These are phyloP conservation scores for Lachnellula hyalina DNA, from an alignment of 2,329 filamentous ascomycete genomes.

Conservation along the genomic window DNA sequence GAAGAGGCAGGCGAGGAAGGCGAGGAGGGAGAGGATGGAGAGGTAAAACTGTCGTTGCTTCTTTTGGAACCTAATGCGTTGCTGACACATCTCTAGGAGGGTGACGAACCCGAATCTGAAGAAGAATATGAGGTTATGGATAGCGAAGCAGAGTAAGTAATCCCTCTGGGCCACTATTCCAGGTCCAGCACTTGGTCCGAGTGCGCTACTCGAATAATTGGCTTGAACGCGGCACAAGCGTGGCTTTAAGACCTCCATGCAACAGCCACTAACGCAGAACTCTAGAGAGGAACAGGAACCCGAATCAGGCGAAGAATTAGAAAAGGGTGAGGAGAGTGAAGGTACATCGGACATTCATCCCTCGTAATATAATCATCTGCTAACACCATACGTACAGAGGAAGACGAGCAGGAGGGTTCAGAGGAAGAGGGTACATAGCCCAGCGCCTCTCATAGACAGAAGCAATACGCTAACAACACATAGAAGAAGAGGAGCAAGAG, in stretches of 20 bases:
- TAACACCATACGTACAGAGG: not conserved
- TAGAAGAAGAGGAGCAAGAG: not conserved
- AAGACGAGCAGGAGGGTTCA: not conserved
- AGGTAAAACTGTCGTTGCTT: not conserved
- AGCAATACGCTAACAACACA: not conserved
- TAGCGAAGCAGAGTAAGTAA: not conserved
- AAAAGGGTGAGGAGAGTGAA: not conserved
- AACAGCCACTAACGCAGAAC: not conserved
- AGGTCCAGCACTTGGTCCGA: not conserved
- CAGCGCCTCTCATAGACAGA: not conserved
- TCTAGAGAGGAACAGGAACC: not conserved
- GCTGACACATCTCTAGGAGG: not conserved
- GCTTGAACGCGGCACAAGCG: not conserved
- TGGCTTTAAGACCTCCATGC: not conserved
- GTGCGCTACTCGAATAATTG: not conserved
- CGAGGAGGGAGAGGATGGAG: not conserved
- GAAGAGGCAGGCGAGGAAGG: not conserved
- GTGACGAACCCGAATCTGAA: not conserved
- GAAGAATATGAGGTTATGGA: not conserved
- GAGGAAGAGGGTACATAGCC: too few relatives aligned
- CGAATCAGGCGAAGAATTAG: not conserved
- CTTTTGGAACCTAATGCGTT: too few relatives aligned
- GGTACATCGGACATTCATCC: not conserved
- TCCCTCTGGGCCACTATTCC: not conserved
- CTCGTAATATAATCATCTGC: too few relatives aligned